Evolutionary conservation across 2,329 filamentous ascomycete species (phyloP), one percentile per base, ranked within the genome.

Genomic region (Graphilbum fragrans): DNA sequence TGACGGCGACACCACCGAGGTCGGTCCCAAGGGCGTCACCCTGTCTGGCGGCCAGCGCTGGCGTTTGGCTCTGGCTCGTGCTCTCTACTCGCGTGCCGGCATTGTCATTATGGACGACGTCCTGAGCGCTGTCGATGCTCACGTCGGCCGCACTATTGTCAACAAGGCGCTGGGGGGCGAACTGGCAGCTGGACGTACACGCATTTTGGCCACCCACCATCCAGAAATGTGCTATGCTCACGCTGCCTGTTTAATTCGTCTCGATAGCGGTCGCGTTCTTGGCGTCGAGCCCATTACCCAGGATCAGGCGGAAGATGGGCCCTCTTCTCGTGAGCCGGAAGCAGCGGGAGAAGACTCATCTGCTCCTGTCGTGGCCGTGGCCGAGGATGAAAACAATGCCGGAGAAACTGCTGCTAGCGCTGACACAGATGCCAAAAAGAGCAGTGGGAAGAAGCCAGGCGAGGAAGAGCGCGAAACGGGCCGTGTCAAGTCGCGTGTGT

Each of bases 151-250:
- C 4, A 61, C 65, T 37, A 72, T 77, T 10, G 72, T 60, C 11
- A 51, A 76, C 44, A 54, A 64, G 36, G 72, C 72, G 0, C 60
- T 77, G 36, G 63, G 67, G 23, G 63, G 65, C 9, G 61, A 76
- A 1, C 70, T 75, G 1, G 59, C 65, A 34, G 37, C 41, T 10
- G 67, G 69, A 18, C 63, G 77, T 25, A 82, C 78, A 0, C 77
- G 75, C 0, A 76, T 82, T 35, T 64, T 79, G 5, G 77, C 80
- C 37, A 78, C 78, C 0, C 74, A 78, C 53, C 58, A 61, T 33
- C 49, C 53, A 1, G 58, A 60, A 36, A 49, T 59, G 43, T 57
- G 57, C 29, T 40, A 55, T 18, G 52, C 53, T 1, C 46, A 52
- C 21, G 55, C 57, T 1, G 53, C 53, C 18, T 58, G 54, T 18